These are phyloP conservation scores for Fistulinella staudtii DNA, from an alignment of 1,284 basidiomycete species.

Conservation along the genomic window DNA sequence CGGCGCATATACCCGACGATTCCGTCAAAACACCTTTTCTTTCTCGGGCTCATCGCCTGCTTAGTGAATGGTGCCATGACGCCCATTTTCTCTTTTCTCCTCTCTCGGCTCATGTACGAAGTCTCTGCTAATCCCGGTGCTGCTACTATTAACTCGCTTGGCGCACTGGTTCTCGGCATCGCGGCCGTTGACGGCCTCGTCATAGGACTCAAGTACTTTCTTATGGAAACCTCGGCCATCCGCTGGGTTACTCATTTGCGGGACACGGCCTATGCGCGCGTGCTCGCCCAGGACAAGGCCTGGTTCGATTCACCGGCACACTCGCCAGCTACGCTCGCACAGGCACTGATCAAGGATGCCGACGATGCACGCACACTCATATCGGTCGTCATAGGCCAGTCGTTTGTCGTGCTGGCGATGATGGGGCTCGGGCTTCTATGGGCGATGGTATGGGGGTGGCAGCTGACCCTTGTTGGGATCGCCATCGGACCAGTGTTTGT, in stretches of 20 bases:
- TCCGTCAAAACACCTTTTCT: slow-evolving; percentile 68
- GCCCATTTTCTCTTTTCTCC: slow-evolving; percentile 87
- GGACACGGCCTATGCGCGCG: slow-evolving; percentile 48
- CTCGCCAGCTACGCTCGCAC: slow-evolving; percentile 63
- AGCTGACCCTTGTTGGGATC: slow-evolving; percentile 88
- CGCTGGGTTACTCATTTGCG: slow-evolving; percentile 77
- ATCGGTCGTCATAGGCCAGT: slow-evolving; percentile 70
- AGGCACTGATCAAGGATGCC: slow-evolving; percentile 84
- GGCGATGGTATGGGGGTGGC: slow-evolving; percentile 88
- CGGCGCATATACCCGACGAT: slow-evolving; percentile 67
- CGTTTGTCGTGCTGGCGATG: slow-evolving; percentile 76
- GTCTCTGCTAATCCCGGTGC: slow-evolving; percentile 69
- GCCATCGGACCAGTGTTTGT: slow-evolving; percentile 86
- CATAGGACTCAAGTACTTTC: slow-evolving; percentile 69
- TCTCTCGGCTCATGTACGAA: slow-evolving; percentile 78
- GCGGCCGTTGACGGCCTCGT: slow-evolving; percentile 75
- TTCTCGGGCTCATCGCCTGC: slow-evolving; percentile 64
- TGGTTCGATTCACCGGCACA: slow-evolving; percentile 83
- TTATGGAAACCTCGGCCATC: slow-evolving; percentile 74
- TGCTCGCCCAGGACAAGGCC: slow-evolving; percentile 83
- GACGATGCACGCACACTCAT: slow-evolving; percentile 86
- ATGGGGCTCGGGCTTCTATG: slow-evolving; percentile 79
- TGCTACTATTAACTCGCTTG: slow-evolving; percentile 65
- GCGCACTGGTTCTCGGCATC: slow-evolving; percentile 66
- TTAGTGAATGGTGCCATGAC: slow-evolving; percentile 78